Conservation (phyloP, 257 asterid species). For the Capsicum pubescens region DNA sequence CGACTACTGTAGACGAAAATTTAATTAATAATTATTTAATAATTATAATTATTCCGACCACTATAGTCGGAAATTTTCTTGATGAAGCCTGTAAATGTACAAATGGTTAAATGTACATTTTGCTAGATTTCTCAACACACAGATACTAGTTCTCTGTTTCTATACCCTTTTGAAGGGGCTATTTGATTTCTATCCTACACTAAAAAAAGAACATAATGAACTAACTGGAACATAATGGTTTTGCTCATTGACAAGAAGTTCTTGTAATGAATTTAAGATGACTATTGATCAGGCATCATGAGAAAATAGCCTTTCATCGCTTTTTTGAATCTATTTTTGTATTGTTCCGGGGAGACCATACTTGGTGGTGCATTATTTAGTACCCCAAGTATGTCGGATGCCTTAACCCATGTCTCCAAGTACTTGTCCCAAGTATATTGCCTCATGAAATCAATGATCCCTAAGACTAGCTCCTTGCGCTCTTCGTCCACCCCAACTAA, state of each 20-base stretch:
- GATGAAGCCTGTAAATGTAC: not conserved
- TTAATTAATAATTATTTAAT: too few species aligned
- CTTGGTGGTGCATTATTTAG: conserved; percentile 91
- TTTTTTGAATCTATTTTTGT: conserved; percentile 95
- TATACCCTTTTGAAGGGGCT: not conserved
- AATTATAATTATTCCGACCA: too few species aligned
- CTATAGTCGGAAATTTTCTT: not conserved
- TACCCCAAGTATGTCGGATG: conserved; percentile 91
- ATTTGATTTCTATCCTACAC: not conserved
- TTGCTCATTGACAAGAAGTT: conserved; percentile 24
- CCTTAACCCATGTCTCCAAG: conserved; percentile 97
- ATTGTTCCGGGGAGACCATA: conserved; percentile 82
- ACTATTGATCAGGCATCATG: conserved; percentile 91
- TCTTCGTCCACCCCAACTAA: conserved; percentile 93
- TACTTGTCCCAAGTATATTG: conserved; percentile 99
- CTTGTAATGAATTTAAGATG: conserved; percentile 42
- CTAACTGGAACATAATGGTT: not conserved
- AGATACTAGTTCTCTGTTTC: not conserved
- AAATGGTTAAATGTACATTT: not conserved
- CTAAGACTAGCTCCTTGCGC: conserved; percentile 78
- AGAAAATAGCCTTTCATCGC: conserved; percentile 92
- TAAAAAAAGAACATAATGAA: not conserved
- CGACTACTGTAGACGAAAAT: too few species aligned
- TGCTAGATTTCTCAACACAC: not conserved
- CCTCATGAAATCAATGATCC: conserved; percentile 94